Base-by-base conservation (phyloP, 768 basidiomycete species). In the Kwoniella dendrophila region DNA sequence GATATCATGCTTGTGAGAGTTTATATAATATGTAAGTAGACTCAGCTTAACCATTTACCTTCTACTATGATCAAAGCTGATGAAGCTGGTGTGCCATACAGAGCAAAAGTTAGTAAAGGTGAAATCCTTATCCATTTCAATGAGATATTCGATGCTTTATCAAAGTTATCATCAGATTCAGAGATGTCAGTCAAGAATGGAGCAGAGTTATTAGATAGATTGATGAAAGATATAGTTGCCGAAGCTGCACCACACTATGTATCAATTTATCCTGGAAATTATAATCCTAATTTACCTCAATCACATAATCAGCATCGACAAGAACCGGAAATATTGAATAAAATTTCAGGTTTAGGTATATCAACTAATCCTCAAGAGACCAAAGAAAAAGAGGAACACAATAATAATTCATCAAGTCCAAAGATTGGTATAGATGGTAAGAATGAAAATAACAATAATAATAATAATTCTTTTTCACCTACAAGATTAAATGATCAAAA, bases 181-280 rank as follows among this genome's bases (percentile, higher is more conserved):
- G 95, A 98, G 69, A 72, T 90, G 36, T 95, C 96, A 1, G 95
- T 99, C 63, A 95, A 96, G 85, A 98, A 97, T 73, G 95, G 95
- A 1, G 94, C 96, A 1, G 96, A 99, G 78, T 85, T 99, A 29
- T 84, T 98, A 59, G 96, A 99, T 78, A 86, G 95, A 20, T 85
- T 97, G n/a, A 85, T 99, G 69, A 97, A 98, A 75, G 96, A 99
- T 69, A 95, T 97, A 49, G 95, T 98, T 4, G 89, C 93, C 12
- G 96, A 98, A 80, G 90, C 92, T 7, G 96, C 95, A 1, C 92
- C 93, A 0, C 88, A 90, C 34, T 97, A 96, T 76, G 88, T 96
- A 53, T 92, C 93, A 10, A 86, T 90, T 60, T 90, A 90, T 74
- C 67, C 87, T 3, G 63, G 63, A 24, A 72, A 72, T 36, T 57